These are phyloP conservation scores for Hirsutella rhossiliensis DNA, from an alignment of 2,329 filamentous ascomycete species.

Conservation along the genomic window DNA sequence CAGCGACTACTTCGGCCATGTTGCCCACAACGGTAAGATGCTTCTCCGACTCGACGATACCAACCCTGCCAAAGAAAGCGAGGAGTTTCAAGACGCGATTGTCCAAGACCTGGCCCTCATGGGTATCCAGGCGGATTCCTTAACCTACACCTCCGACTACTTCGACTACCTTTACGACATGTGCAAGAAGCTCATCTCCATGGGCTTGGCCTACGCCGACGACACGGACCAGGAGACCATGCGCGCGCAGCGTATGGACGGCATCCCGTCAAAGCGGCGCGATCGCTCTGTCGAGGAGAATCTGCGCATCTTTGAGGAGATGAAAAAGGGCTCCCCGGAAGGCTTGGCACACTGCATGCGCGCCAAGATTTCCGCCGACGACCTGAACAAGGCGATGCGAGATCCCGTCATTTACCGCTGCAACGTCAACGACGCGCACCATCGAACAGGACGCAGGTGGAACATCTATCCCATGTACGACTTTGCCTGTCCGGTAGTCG, in stretches of 20 bases:
- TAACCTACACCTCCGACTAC: slow-evolving; percentile 90
- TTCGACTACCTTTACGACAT: slow-evolving; percentile 86
- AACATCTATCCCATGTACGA: slow-evolving; percentile 86
- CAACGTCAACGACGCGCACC: slow-evolving; percentile 55
- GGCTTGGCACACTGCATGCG: slow-evolving; percentile 83
- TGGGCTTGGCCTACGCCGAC: slow-evolving; percentile 85
- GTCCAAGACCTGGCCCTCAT: slow-evolving; percentile 83
- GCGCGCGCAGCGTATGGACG: slow-evolving; percentile 72
- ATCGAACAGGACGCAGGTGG: slow-evolving; percentile 68
- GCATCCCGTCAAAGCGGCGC: slow-evolving; percentile 69
- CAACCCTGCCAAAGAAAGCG: slow-evolving; percentile 93
- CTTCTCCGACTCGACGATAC: slow-evolving; percentile 94
- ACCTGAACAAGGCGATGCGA: slow-evolving; percentile 89
- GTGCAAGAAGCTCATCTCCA: slow-evolving; percentile 71
- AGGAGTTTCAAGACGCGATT: slow-evolving; percentile 91
- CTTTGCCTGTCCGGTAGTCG: slow-evolving; percentile 72
- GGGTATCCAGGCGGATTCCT: slow-evolving; percentile 77
- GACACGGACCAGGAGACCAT: slow-evolving; percentile 86
- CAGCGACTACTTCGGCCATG: slow-evolving; percentile 94
- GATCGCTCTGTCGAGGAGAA: slow-evolving; percentile 74
- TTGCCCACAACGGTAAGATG: slow-evolving; percentile 82
- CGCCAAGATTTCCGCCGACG: slow-evolving; percentile 83
- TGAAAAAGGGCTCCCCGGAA: slow-evolving; percentile 75
- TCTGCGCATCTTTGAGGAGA: slow-evolving; percentile 77
- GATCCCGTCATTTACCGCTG: slow-evolving; percentile 97